phyloP scores from a whole-genome alignment of 2,329 filamentous ascomycete species.

The Eurotiales sp. region DNA sequence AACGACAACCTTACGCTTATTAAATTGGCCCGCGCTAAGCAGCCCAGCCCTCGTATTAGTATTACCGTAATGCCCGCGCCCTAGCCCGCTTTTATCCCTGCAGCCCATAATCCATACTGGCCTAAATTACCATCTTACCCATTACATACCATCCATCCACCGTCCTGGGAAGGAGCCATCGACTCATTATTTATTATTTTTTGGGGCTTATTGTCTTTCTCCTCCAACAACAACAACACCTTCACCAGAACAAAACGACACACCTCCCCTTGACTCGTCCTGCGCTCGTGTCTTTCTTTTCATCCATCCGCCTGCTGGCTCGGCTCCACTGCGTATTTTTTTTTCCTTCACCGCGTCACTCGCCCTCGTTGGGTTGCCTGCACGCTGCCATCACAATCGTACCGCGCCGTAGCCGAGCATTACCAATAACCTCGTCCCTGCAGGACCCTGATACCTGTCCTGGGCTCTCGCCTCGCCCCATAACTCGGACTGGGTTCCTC shows the following conservation, averaged over 20 bases:
- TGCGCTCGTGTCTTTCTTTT: neutral
- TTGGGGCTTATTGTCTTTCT: neutral
- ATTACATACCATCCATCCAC: neutral
- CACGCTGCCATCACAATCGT: slow-evolving; percentile 7
- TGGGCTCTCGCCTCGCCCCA: neutral
- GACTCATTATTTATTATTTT: neutral
- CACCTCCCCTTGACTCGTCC: neutral
- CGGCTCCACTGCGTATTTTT: slow-evolving; percentile 12
- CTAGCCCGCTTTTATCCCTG: neutral
- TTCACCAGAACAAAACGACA: no score
- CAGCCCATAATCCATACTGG: neutral
- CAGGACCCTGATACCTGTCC: no score
- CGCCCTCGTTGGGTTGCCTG: slow-evolving; percentile 8
- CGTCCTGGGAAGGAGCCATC: neutral
- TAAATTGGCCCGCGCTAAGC: neutral
- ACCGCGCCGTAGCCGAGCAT: slow-evolving; percentile 10
- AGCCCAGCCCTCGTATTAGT: neutral
- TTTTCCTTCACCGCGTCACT: slow-evolving; percentile 13
- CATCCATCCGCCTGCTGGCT: slow-evolving; percentile 1
- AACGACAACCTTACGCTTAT: slow-evolving; percentile 4
- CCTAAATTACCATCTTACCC: no score
- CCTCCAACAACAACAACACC: neutral
- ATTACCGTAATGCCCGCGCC: neutral
- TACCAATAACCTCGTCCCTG: slow-evolving; percentile 2
- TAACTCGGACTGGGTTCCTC: neutral